Evolutionary conservation across 1,284 basidiomycete genomes (phyloP), one percentile per base, ranked within the genome.

Genomic region (Porodaedalea pini): DNA sequence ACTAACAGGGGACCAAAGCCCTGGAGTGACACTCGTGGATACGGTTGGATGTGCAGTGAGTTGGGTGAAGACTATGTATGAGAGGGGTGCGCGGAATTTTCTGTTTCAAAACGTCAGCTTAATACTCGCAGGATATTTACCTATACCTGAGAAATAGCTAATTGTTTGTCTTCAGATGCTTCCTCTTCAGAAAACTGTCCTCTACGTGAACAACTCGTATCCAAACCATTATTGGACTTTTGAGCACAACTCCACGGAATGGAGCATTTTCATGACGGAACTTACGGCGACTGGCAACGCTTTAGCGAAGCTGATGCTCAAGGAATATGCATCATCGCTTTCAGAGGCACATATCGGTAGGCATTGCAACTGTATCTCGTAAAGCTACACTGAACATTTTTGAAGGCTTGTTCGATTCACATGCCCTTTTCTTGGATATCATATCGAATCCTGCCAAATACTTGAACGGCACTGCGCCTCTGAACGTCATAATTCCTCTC

Each of bases 71-170:
- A 61, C 57, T 0, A 53, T 79, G 41, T 77, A 79, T 58, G 64
- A 70, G 15, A 67, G 61, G 15, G 78, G 78, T 2, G 78, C 74
- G 11, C 65, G 78, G 17, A 75, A 78, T 61, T 78, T 79, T 59
- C 64, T 78, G 54, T 73, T 78, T 67, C 75, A 78, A 58, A 79
- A 77, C 62, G 77, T 75, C 51, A 68, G 73, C 65, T 27, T 29
- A 37, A 11, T 50, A 21, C 13, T 7, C 36, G 17, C 31, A 25
- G 13, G 19, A 31, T 6, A 36, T 32, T 23, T 41, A 8, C 13
- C 27, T 23, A 5, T 19, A 2, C 11, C 21, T 27, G 17, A 56
- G 8, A 25, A 19, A 47, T 31, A 3, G 5, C 7, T 47, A 7
- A 15, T 15, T 17, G 21, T 21, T 51, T n/a, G 17, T 8, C 19